phyloP scores from a whole-genome alignment of 345 rosid species.

The Citrus glauca region DNA sequence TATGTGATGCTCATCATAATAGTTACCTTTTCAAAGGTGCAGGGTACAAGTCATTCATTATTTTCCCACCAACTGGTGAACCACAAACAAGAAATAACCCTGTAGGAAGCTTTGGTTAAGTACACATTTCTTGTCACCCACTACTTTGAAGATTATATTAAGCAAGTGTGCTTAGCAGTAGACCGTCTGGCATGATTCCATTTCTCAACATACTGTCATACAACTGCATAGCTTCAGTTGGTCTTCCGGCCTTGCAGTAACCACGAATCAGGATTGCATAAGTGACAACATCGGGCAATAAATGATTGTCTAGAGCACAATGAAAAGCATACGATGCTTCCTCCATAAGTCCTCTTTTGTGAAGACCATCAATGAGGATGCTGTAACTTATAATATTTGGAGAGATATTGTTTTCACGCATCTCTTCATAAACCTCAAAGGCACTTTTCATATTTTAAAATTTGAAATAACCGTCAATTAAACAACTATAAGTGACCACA shows the following conservation, averaged over 20 bases:
- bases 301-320: conserved; percentile 26
- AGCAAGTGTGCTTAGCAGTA: conserved; percentile 29
- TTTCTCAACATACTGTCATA: conserved; percentile 35
- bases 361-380: conserved; percentile 47
- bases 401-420: conserved; percentile 36
- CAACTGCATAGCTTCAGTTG: conserved; percentile 37
- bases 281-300: conserved; percentile 50
- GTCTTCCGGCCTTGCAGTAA: conserved; percentile 43
- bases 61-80: neutral
- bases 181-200: conserved; percentile 36
- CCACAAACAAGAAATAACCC: neutral
- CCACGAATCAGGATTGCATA: conserved; percentile 44
- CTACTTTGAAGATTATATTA: conserved; percentile 27
- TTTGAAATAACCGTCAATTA: conserved; percentile 44
- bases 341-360: conserved; percentile 38
- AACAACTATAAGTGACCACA: conserved; percentile 43
- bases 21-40: neutral
- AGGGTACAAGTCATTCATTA: neutral
- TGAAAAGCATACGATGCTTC: conserved; percentile 37
- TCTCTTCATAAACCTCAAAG: conserved; percentile 40
- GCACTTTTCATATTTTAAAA: conserved; percentile 32
- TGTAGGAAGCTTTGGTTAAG: neutral
- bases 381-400: conserved; percentile 49
- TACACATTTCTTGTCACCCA: neutral
- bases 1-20: neutral